Evolutionary conservation across 2,329 filamentous ascomycete species (phyloP), one percentile per base, ranked within the genome.

Genomic region (Hymenoscyphus occultus): DNA sequence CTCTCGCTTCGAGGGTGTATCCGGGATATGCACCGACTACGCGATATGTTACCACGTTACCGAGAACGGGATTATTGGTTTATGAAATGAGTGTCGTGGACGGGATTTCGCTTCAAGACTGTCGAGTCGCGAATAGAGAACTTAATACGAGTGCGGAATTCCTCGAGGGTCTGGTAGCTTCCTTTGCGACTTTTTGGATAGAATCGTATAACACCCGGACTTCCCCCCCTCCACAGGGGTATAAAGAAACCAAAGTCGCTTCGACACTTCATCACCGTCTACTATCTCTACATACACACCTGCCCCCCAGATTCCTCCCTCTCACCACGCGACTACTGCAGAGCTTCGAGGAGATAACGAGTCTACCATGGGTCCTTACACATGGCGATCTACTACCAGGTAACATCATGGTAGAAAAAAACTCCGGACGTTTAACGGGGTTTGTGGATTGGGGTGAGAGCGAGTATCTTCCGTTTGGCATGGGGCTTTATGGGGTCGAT

Each of bases 371-470:
- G 76, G 80, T 82, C 3, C 73, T 89, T 12, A 87, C 81, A 5
- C 86, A 89, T 62, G 86, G 86, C 0, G 87, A 90, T 69, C 75
- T 89, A 5, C 76, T 86, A 0, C 78, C 84, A 0, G 78, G 79
- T 1, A 89, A 89, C 65, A 80, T 89, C 56, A 79, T 88, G 71
- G 78, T 87, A 0, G 76, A 81, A 61, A 70, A 76, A 0, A 63
- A 74, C 1, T 78, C 78, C 0, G 83, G 82, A 62, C 63, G 69
- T 2, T 71, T 89, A 7, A 77, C 71, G 0, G 87, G 86, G 1
- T 65, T 89, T 0, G 78, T 90, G 0, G 87, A 90, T 71, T 90
- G 86, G 87, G 84, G 84, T 0, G 87, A 90, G 71, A 85, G 82
- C 0, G 86, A 89, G 71, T 81, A 77, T 65, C 72, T 88, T 9